A percentile compares a stretch with the other conserved stretches of the same genome.
Conservation (phyloP, 306 rosid species). For the Biancaea sappan region DNA sequence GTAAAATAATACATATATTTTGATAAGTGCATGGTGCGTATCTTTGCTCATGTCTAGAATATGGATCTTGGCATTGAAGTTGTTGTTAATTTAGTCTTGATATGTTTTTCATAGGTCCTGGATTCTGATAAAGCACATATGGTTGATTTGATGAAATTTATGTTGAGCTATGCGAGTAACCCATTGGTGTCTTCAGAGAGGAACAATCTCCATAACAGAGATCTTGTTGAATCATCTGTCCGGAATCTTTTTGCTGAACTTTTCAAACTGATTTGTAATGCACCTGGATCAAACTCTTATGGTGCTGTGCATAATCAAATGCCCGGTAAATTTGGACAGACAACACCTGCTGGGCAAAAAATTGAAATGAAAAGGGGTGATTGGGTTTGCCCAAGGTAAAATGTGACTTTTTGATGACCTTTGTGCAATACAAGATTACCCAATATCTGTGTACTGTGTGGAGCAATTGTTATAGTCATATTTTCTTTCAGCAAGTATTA, state of each 20-base stretch:
- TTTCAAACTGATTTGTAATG: constrained; percentile 61
- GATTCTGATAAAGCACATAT: constrained; percentile 64
- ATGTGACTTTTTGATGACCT: background rate
- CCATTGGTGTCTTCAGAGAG: constrained; percentile 51
- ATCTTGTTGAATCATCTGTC: constrained; percentile 70
- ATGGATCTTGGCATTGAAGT: constrained; percentile 14
- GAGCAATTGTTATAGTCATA: background rate
- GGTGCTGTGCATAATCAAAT: constrained; percentile 51
- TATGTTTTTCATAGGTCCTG: constrained; percentile 47
- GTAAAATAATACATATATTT: background rate
- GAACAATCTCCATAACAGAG: constrained; percentile 47
- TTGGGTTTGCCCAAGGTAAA: constrained; percentile 90
- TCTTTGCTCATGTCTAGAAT: constrained; percentile 21
- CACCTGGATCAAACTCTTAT: constrained; percentile 48
- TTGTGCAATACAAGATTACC: constrained; percentile 12
- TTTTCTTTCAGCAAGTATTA: constrained; percentile 3
- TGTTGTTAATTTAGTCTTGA: constrained; percentile 26
- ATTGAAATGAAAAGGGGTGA: constrained; percentile 97
- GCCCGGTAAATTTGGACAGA: constrained; percentile 47
- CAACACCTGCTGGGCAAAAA: constrained; percentile 46
- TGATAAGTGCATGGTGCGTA: constrained; percentile 1
- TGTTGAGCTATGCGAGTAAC: constrained; percentile 79
- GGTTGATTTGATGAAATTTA: constrained; percentile 87
- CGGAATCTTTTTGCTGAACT: constrained; percentile 70
- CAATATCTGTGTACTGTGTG: background rate